phyloP scores from a whole-genome alignment of 768 basidiomycete species.

The Suillus hirtellus region DNA sequence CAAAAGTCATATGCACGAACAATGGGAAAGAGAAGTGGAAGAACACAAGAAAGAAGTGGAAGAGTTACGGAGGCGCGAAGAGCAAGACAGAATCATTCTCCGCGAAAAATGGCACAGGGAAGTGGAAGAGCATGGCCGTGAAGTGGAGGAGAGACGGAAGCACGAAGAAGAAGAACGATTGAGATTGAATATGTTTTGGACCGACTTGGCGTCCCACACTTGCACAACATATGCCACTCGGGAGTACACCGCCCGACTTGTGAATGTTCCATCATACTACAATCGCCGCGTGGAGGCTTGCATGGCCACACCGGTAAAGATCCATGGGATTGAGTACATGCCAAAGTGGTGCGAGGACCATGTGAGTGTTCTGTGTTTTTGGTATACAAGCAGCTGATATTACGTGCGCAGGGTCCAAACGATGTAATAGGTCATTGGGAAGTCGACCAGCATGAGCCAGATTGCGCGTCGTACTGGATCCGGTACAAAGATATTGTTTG shows the following conservation, averaged over 20 bases:
- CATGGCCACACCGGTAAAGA: slow-evolving; percentile 22
- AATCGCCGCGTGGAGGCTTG: slow-evolving; percentile 24
- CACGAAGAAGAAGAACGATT: slow-evolving; percentile 21
- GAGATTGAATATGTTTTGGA: slow-evolving; percentile 27
- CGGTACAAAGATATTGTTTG: slow-evolving; percentile 23
- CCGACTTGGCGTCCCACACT: slow-evolving; percentile 17
- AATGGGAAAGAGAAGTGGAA: slow-evolving; percentile 22
- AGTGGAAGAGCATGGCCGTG: slow-evolving; percentile 11
- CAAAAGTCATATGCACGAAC: neutral
- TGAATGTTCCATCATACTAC: slow-evolving; percentile 29
- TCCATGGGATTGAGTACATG: slow-evolving; percentile 22
- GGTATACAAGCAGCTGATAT: slow-evolving; percentile 5
- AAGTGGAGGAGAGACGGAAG: neutral
- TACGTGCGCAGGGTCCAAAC: slow-evolving; percentile 15
- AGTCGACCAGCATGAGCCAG: slow-evolving; percentile 27
- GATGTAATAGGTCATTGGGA: slow-evolving; percentile 29
- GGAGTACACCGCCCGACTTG: slow-evolving; percentile 31
- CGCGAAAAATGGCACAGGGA: neutral
- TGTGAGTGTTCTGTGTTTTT: slow-evolving; percentile 14
- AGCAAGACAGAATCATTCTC: neutral
- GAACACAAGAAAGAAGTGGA: slow-evolving; percentile 12
- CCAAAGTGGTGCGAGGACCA: slow-evolving; percentile 25
- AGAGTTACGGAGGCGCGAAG: neutral
- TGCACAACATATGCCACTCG: slow-evolving; percentile 31
- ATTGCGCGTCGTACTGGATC: slow-evolving; percentile 27